Evolutionary conservation across 2,329 filamentous ascomycete species (phyloP), one percentile per base, ranked within the genome.

Genomic region (Mycocentrospora acerina): DNA sequence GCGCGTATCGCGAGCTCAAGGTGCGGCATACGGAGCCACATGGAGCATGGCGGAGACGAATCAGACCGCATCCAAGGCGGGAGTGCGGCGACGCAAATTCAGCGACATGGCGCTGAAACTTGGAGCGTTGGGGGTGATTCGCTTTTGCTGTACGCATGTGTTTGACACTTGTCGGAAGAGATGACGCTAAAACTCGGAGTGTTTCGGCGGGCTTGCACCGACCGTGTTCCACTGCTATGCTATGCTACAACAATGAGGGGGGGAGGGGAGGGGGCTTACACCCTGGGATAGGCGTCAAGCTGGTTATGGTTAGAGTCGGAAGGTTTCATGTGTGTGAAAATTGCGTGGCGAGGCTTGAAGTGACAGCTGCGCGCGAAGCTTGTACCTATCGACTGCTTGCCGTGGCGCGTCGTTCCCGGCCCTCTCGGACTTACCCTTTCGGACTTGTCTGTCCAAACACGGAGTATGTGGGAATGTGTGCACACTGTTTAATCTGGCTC

Each of bases 141-240:
- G 42, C 32, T 40, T 53, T 57, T 42, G 44, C 40, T 39, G 48
- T 48, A 43, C 40, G 29, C 52, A 51, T 30, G 41, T 40, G 64
- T 66, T 59, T 62, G 54, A 64, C 53, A 49, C 28, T 40, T 53
- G 62, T 64, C 40, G 43, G 51, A 56, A 44, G 32, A 19, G 38
- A 37, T 32, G 29, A 33, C 32, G 38, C 53, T 45, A 57, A 55
- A 56, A 22, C 19, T 22, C 19, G 19, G 19, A 22, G 19, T 22
- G 19, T 22, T 22, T 22, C 19, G 19, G 19, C 19, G 9, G 5
- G 19, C 19, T 22, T 22, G 9, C 19, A 9, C 19, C 9, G 5
- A 22, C 19, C 19, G 9, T 22, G 5, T 22, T 9, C 19, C 15
- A 40, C 25, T 27, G 13, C 16, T 32, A 25, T 44, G 34, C 38